Evolutionary conservation across 2,329 filamentous ascomycete species (phyloP).

Genomic region (Coniochaeta pulveracea): DNA sequence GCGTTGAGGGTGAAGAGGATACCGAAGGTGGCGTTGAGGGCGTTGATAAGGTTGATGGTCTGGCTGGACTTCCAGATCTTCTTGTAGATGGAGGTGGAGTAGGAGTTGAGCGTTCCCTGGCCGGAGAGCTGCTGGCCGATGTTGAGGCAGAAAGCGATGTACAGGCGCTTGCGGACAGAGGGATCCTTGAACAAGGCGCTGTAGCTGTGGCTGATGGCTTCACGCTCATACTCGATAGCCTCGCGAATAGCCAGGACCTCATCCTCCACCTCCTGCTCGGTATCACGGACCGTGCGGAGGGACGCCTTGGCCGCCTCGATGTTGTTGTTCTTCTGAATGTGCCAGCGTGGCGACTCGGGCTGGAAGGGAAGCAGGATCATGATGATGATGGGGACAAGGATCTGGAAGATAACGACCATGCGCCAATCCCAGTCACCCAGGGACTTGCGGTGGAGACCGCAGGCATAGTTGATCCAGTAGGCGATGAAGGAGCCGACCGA

Average conservation of each 20-base stretch:
- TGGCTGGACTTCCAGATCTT: constrained; percentile 49
- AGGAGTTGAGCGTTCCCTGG: constrained; percentile 62
- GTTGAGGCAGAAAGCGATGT: constrained; percentile 55
- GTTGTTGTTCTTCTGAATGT: constrained; percentile 48
- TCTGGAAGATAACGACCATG: constrained; percentile 62
- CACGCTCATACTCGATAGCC: constrained; percentile 61
- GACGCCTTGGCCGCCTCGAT: constrained; percentile 47
- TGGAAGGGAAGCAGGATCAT: constrained; percentile 51
- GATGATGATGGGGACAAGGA: constrained; percentile 54
- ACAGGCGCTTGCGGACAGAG: constrained; percentile 55
- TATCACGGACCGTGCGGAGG: constrained; percentile 49
- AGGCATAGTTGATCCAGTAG: constrained; percentile 55
- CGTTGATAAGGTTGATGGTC: constrained; percentile 62
- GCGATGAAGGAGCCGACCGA: constrained; percentile 54
- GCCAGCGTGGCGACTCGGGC: constrained; percentile 59
- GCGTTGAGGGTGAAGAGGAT: constrained; percentile 66
- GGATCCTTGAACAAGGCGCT: constrained; percentile 58
- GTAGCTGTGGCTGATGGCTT: constrained; percentile 53
- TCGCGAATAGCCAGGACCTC: constrained; percentile 55
- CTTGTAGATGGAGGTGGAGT: constrained; percentile 64
- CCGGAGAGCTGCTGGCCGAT: constrained; percentile 62
- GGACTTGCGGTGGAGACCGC: constrained; percentile 37
- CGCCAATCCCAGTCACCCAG: constrained; percentile 66
- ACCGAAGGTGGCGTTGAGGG: constrained; percentile 60
- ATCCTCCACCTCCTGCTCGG: constrained; percentile 54